Conservation (phyloP, 139 green algal genomes). For the Picochlorum sp. region DNA sequence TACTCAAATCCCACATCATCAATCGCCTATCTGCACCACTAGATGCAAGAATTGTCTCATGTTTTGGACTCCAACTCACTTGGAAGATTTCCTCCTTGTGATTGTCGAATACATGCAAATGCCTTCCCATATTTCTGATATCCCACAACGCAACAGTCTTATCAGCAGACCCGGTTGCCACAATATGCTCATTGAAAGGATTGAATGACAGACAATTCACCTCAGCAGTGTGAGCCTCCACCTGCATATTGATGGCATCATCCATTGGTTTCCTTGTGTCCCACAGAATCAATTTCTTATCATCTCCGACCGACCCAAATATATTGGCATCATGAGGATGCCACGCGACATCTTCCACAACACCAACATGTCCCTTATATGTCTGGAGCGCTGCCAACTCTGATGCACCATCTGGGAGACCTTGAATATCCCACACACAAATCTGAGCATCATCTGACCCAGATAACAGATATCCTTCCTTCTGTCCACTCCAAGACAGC, state of each 20-base stretch:
- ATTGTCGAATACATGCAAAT: slow-evolving; percentile 86
- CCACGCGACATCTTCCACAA: slow-evolving; percentile 97
- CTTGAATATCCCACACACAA: slow-evolving; percentile 95
- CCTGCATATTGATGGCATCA: slow-evolving; percentile 10
- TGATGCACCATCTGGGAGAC: not conserved
- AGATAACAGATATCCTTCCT: slow-evolving; percentile 77
- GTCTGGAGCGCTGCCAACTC: slow-evolving; percentile 61
- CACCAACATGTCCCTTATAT: slow-evolving; percentile 67
- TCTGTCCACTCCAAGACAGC: slow-evolving; percentile 86
- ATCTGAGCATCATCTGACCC: slow-evolving; percentile 97
- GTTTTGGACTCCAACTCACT: slow-evolving; percentile 87
- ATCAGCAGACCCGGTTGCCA: slow-evolving; percentile 93
- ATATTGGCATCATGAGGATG: slow-evolving; percentile 81
- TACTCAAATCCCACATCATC: slow-evolving; percentile 96
- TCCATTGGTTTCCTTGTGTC: slow-evolving; percentile 65
- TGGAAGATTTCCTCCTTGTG: slow-evolving; percentile 97
- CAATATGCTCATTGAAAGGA: slow-evolving; percentile 90
- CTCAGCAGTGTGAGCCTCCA: slow-evolving; percentile 82
- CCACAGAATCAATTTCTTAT: slow-evolving; percentile 94
- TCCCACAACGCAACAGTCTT: slow-evolving; percentile 92
- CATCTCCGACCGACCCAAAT: slow-evolving; percentile 94
- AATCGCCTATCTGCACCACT: slow-evolving; percentile 90
- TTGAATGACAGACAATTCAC: slow-evolving; percentile 99
- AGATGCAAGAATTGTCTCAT: slow-evolving; percentile 91
- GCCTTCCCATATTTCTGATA: slow-evolving; percentile 77